Evolutionary conservation across 176 grass and related monocot genomes (phyloP).

Genomic region (Leersia perrieri): DNA sequence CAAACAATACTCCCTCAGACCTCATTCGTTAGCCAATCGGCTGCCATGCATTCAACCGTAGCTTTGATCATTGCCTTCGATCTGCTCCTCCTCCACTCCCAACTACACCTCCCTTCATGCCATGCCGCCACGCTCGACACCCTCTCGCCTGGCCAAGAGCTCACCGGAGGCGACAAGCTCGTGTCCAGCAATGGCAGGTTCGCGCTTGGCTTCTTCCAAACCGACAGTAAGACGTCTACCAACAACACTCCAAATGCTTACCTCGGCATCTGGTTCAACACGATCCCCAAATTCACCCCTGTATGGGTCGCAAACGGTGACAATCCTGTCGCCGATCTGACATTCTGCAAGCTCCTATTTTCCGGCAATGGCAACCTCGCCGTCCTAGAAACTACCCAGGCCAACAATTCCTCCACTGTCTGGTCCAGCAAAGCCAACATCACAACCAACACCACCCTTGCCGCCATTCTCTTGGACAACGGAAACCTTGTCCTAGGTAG

Average conservation of each 20-base stretch:
- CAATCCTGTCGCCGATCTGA: neutral
- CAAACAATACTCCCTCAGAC: too few species aligned
- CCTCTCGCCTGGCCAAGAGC: neutral
- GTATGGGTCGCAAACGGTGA: slow-evolving; percentile 52
- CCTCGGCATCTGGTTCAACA: slow-evolving; percentile 48
- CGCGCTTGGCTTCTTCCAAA: slow-evolving; percentile 51
- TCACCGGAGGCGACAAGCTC: neutral
- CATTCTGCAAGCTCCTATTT: slow-evolving; percentile 16
- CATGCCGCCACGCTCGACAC: neutral
- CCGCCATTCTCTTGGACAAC: slow-evolving; percentile 15
- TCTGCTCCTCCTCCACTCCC: neutral
- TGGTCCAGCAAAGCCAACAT: slow-evolving; percentile 41
- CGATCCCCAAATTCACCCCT: slow-evolving; percentile 23
- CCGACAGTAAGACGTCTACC: neutral
- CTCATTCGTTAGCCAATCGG: too few species aligned
- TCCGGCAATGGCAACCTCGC: slow-evolving; percentile 40
- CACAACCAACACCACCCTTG: neutral
- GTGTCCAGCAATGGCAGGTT: slow-evolving; percentile 38
- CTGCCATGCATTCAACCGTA: too few species aligned
- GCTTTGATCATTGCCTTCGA: too few species aligned
- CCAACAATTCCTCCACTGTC: neutral
- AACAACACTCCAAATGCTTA: slow-evolving; percentile 3
- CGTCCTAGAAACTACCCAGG: neutral
- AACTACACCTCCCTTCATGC: neutral
- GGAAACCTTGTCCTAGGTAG: slow-evolving; percentile 48